phyloP scores from a whole-genome alignment of 2,329 filamentous ascomycete species.

The Colletotrichum sp. region DNA sequence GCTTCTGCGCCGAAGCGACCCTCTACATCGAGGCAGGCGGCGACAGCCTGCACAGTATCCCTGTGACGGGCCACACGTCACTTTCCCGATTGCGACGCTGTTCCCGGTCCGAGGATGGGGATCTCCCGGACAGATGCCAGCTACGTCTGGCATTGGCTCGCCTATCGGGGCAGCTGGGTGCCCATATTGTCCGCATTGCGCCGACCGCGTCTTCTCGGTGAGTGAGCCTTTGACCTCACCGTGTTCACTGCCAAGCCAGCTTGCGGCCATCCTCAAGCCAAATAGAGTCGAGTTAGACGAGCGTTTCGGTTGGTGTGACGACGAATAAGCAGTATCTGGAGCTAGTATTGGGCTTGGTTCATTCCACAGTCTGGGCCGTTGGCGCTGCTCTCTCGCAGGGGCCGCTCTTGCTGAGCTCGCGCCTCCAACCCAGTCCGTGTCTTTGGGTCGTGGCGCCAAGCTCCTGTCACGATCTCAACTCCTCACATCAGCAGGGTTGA shows the following conservation, averaged over 20 bases:
- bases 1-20: neutral
- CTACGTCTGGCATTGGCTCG: neutral
- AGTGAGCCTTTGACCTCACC: neutral
- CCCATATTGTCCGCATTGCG: neutral
- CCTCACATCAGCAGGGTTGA: neutral
- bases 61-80: neutral
- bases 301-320: neutral
- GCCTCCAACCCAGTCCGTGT: neutral
- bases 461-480: neutral
- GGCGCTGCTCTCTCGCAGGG: neutral
- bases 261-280: neutral
- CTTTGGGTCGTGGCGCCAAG: neutral
- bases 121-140: neutral
- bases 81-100: neutral
- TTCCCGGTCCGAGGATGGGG: neutral
- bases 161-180: neutral
- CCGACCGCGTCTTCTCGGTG: neutral
- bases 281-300: neutral
- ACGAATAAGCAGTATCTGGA: neutral
- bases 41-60: neutral
- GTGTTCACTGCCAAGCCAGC: accelerated
- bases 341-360: neutral
- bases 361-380: neutral
- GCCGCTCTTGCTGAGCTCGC: neutral
- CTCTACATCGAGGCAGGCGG: neutral